Percentiles rank a stretch among this genome's conserved stretches.
Conservation (phyloP, 768 basidiomycete species). For the Pholiota conissans region DNA sequence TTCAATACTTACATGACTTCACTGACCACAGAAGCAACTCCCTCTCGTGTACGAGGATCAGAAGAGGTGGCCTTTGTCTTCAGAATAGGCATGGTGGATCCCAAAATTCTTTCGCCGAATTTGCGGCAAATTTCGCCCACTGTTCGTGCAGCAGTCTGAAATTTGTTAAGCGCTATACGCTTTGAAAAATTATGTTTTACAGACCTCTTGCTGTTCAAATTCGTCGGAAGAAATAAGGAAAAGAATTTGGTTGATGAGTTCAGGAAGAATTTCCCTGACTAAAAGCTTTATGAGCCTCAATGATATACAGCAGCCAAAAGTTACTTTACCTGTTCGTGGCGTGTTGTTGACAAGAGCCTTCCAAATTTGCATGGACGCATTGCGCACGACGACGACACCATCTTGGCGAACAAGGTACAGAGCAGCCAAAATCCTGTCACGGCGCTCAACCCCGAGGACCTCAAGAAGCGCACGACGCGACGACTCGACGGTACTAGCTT, state of each 20-base stretch:
- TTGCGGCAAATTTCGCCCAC: slow-evolving; percentile 90
- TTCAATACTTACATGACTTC: slow-evolving; percentile 74
- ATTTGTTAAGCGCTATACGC: slow-evolving; percentile 4
- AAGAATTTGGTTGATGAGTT: slow-evolving; percentile 79
- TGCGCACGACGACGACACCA: slow-evolving; percentile 83
- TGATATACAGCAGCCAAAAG: neutral
- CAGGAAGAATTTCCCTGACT: slow-evolving; percentile 90
- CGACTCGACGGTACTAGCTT: slow-evolving; percentile 67
- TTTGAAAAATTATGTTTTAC: neutral
- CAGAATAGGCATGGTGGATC: slow-evolving; percentile 80
- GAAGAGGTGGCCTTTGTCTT: slow-evolving; percentile 62
- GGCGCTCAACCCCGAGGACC: slow-evolving; percentile 82
- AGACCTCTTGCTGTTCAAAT: slow-evolving; percentile 88
- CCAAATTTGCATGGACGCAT: slow-evolving; percentile 95
- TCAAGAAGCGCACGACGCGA: slow-evolving; percentile 87
- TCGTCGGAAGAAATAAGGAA: slow-evolving; percentile 76
- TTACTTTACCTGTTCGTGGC: slow-evolving; percentile 72
- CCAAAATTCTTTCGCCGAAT: slow-evolving; percentile 89
- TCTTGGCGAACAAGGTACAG: slow-evolving; percentile 95
- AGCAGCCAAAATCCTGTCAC: slow-evolving; percentile 88
- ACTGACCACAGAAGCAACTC: slow-evolving; percentile 83
- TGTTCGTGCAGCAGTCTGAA: slow-evolving; percentile 89
- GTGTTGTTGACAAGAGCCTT: slow-evolving; percentile 97
- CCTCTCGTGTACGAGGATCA: slow-evolving; percentile 70
- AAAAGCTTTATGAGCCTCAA: slow-evolving; percentile 6